Base-by-base conservation (phyloP, 2,329 filamentous ascomycete genomes). In the Aureobasidium sp. region DNA sequence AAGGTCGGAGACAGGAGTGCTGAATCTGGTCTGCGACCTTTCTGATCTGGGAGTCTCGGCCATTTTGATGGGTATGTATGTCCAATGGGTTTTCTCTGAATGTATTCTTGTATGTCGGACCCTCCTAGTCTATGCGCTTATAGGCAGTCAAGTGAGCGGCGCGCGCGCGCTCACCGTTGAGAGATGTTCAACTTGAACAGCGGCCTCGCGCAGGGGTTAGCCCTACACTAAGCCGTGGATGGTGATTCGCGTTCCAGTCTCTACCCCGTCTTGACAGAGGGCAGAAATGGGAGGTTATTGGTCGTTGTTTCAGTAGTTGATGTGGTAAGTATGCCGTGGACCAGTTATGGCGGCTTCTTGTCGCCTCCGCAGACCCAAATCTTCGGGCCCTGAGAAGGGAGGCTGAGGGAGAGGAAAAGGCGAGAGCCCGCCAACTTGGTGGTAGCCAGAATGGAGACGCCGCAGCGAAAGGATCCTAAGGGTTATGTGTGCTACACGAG, bases 311-410 rank as follows among this genome's bases (percentile, higher is more conserved):
- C n/a, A 44, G 62, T 34, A 34, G 41, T 30, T 62, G 42, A 39
- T 27, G 32, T 69, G 66, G 68, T 65, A 64, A 61, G 58, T 63
- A 64, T 64, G 64, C 63, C 63, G 61, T 52, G 32, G 44, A 49
- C 81, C 77, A 93, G 79, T 97, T 97, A 97, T 83, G 93, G 93
- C 76, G 94, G 93, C 80, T 96, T 93, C 82, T 91, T 94, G 83
- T 94, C 90, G 81, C 91, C 90, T 88, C 93, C 92, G 83, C 87
- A 87, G 78, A 93, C 93, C 86, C 95, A 91, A 83, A 87, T 86
- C 76, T 87, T 86, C 78, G 91, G 93, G 83, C 91, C 91, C 77
- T 93, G 87, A 81, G 96, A 90, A 85, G 91, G 92, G 82, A 88
- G 88, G 75, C 88, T 82, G 79, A 88, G 87, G 77, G 86, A 87